Evolutionary conservation across 352 stramenopile species (phyloP).

Genomic region (Globisporangium paddicum): DNA sequence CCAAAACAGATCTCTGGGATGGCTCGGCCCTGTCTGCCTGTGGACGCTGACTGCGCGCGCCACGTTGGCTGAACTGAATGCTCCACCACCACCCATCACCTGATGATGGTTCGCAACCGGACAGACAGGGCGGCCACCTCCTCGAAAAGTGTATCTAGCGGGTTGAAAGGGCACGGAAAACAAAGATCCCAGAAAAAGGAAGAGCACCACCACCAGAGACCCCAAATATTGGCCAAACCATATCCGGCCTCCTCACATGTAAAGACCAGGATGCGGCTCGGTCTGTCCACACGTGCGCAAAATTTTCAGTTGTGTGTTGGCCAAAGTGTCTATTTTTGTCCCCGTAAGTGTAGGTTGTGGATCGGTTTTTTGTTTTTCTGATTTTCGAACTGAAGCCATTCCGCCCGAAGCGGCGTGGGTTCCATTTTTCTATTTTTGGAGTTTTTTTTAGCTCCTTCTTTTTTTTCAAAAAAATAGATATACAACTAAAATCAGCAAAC

Average conservation of each 20-base stretch:
- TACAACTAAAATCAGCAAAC: too few species aligned
- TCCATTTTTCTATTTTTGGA: neutral
- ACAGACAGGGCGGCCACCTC: neutral
- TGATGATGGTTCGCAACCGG: too few species aligned
- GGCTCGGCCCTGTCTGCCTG: too few species aligned
- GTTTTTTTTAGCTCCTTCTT: neutral
- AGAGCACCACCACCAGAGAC: neutral
- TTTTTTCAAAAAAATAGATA: neutral
- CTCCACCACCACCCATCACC: neutral
- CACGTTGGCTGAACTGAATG: neutral
- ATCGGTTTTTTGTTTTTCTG: neutral
- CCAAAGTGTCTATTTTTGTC: neutral
- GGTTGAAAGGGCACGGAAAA: neutral
- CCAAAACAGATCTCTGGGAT: neutral
- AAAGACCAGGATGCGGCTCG: neutral
- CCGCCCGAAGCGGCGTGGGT: neutral
- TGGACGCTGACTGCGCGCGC: too few species aligned
- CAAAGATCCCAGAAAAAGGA: neutral
- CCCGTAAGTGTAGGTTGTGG: neutral
- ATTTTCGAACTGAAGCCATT: slow-evolving; percentile 10
- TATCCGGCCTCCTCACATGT: neutral
- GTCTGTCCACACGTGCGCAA: neutral
- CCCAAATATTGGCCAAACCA: neutral
- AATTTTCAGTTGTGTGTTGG: neutral
- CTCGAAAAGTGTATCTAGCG: neutral